Evolutionary conservation across 352 stramenopile species (phyloP).

Genomic region (Albugo laibachii): DNA sequence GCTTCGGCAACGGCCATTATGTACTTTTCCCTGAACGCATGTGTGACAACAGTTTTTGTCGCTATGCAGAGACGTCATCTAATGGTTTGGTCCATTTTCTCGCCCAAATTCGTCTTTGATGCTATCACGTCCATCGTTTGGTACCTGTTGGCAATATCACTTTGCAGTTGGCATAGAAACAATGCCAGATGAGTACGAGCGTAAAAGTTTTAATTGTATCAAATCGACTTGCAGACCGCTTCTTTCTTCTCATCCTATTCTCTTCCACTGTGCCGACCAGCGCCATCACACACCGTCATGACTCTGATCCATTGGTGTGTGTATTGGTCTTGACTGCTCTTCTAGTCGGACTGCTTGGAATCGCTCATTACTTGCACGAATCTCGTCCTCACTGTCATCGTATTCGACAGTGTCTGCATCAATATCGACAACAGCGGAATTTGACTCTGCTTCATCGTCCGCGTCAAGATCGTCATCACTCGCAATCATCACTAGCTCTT

Average conservation of each 20-base stretch:
- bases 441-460: conserved; percentile 7
- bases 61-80: conserved; percentile 71
- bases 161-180: no score
- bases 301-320: neutral
- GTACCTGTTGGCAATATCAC: no score
- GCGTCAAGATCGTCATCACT: conserved; percentile 4
- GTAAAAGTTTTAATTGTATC: no score
- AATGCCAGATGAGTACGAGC: no score
- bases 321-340: conserved; percentile 36
- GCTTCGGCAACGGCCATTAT: neutral
- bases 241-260: no score
- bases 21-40: conserved; percentile 34
- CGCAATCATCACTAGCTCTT: conserved; percentile 12
- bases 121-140: no score
- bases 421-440: conserved; percentile 26
- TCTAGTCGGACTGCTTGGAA: conserved; percentile 78
- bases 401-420: conserved; percentile 77
- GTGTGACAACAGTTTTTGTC: conserved; percentile 70
- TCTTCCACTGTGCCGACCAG: no score
- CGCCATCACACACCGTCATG: neutral
- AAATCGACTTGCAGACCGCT: no score
- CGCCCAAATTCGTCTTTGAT: conserved; percentile 82
- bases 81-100: conserved; percentile 88
- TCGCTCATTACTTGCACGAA: conserved; percentile 76
- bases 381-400: conserved; percentile 79